Base-by-base conservation (phyloP, 257 asterid species). In the Coffea canephora region DNA sequence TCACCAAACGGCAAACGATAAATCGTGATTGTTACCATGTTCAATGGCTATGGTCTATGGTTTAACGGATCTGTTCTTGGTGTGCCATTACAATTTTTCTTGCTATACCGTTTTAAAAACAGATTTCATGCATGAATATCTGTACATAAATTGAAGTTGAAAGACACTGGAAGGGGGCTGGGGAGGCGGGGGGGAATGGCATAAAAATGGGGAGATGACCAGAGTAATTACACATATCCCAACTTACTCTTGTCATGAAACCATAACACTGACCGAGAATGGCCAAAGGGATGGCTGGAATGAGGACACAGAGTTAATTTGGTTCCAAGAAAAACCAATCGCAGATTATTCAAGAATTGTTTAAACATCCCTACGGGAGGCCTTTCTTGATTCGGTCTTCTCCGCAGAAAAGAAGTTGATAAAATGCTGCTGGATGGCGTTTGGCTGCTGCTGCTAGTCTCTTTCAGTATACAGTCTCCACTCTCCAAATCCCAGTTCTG, bases 211-310 rank as follows among this genome's bases (percentile, higher is more conserved):
- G 67, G 31, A 61, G 31, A 1, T 8, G 68, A 14, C 68, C 4
- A 23, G 11, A 8, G n/a, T 7, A n/a, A 23, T 49, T 49, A 49
- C 3, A 9, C 14, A 49, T 49, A 9, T 49, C 13, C 11, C 54
- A 18, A 67, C 85, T 80, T 73, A 87, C 90, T 41, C 90, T 78
- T 54, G 83, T 79, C 43, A 39, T 39, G 70, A 85, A 83, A 64
- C 69, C 49, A 48, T 21, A 52, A 78, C 46, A 78, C 46, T 87
- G 72, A 21, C 86, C 90, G 2, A 87, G 12, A 13, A 85, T 69
- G 27, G 90, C 90, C 45, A 81, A 54, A 78, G 90, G 90, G 65
- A 87, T 79, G 16, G 87, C 90, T 43, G 88, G 88, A 69, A 87
- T 75, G 34, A 87, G 85, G 48, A 87, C 50, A 31, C 88, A 87